A percentile compares a stretch with the other conserved stretches of the same genome.
Evolutionary conservation across 2,329 filamentous ascomycete species (phyloP).

Genomic region (Talaromyces islandicus): DNA sequence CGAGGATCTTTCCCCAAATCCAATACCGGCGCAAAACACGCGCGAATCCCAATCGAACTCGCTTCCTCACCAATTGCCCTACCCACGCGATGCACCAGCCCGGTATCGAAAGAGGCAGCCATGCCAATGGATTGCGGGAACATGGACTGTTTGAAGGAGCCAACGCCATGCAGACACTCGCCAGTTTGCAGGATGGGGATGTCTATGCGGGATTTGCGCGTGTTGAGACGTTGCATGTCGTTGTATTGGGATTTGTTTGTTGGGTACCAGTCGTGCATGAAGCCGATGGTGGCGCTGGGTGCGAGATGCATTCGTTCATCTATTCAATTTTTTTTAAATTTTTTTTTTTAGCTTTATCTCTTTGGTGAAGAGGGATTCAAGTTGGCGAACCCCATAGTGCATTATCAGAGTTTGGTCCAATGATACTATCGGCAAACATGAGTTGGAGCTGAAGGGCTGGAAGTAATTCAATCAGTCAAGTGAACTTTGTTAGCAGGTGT

Average conservation of each 20-base stretch:
- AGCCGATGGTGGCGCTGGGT: slow-evolving; percentile 34
- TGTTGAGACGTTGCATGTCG: slow-evolving; percentile 32
- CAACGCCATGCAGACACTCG: slow-evolving; percentile 42
- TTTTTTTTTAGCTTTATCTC: background rate
- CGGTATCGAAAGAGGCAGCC: slow-evolving; percentile 38
- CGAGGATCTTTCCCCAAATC: slow-evolving; percentile 41
- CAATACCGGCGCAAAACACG: slow-evolving; percentile 40
- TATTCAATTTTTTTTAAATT: too few relatives aligned
- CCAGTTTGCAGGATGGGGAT: slow-evolving; percentile 40
- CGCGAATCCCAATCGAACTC: slow-evolving; percentile 40
- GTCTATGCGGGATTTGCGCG: slow-evolving; percentile 31
- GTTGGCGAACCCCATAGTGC: slow-evolving; percentile 30
- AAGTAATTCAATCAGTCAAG: background rate
- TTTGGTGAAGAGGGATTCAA: background rate
- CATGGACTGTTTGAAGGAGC: slow-evolving; percentile 42
- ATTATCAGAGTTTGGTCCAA: slow-evolving; percentile 34
- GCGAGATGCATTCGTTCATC: slow-evolving; percentile 31
- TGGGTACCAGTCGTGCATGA: slow-evolving; percentile 41
- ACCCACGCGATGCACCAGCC: slow-evolving; percentile 38
- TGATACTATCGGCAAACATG: slow-evolving; percentile 39
- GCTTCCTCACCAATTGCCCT: slow-evolving; percentile 40
- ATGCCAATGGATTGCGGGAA: slow-evolving; percentile 40
- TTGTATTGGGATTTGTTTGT: slow-evolving; percentile 41
- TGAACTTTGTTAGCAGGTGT: background rate
- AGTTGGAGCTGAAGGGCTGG: slow-evolving; percentile 39